Percentiles rank a stretch among this genome's conserved stretches.
These are phyloP conservation scores for Claviceps fusiformis DNA, from an alignment of 2,329 filamentous ascomycete genomes.

Conservation along the genomic window DNA sequence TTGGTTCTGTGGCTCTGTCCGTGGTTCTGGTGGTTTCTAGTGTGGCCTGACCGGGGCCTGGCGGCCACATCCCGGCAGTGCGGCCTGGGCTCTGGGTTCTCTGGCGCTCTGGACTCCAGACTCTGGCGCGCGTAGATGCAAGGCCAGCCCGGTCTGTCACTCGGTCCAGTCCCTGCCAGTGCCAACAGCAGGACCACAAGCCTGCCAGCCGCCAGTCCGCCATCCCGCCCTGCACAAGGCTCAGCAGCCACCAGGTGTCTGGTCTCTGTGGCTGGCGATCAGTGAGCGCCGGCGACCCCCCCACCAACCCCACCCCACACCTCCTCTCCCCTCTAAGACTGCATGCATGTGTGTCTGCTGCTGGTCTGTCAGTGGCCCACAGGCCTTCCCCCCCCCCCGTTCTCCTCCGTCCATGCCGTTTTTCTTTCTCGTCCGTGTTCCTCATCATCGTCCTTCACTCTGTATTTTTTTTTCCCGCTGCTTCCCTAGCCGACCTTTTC, in stretches of 20 bases:
- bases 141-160: background rate
- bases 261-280: background rate
- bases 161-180: background rate
- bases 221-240: too few relatives aligned
- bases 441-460: conserved; percentile 20
- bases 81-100: background rate
- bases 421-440: conserved; percentile 21
- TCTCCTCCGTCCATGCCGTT: conserved; percentile 23
- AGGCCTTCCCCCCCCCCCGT: conserved; percentile 10
- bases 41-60: too few relatives aligned
- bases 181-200: too few relatives aligned
- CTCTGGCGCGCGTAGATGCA: background rate
- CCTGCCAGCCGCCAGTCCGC: too few relatives aligned
- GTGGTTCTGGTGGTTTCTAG: background rate
- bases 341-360: background rate
- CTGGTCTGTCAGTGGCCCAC: conserved; percentile 1
- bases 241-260: background rate
- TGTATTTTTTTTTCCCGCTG: conserved; percentile 16
- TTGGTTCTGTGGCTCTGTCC: too few relatives aligned
- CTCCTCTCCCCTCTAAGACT: background rate
- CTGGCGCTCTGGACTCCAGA: background rate
- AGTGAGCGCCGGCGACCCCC: background rate
- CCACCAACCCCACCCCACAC: background rate
- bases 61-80: background rate
- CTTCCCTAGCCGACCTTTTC: conserved; percentile 23